Evolutionary conservation across 1,284 basidiomycete genomes (phyloP), one percentile per base, ranked within the genome.

Genomic region (Mycosarcoma mackinlayi): DNA sequence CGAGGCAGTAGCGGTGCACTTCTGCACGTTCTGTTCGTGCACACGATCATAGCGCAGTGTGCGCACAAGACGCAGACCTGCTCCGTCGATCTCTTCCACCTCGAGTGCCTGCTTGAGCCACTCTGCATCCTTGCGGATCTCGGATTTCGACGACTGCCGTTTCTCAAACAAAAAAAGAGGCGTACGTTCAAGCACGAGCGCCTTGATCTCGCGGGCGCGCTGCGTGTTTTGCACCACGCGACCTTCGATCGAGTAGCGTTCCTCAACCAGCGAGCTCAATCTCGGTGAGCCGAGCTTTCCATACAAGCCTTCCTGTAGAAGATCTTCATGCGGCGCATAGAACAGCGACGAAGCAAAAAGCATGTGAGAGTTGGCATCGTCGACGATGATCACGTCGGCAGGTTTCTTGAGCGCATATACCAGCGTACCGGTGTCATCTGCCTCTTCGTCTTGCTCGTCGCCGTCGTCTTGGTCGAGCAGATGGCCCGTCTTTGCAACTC

Each of bases 151-250:
- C 34, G 75, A 63, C 77, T 92, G 89, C 0, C 88, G 89, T 59
- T 93, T 90, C 76, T 96, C 94, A 52, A 96, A 91, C 8, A 98
- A 85, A 85, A 98, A 98, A 30, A 98, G 85, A 0, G 93, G 92
- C 13, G 96, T 85, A 24, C 95, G 87, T 83, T 98, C 92, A n/a
- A 95, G 84, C 1, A 95, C 88, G n/a, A 78, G 71, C 14, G 63
- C 70, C 35, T 75, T 72, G 48, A 82, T 73, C 40, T 75, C 75
- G 34, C 50, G 49, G 8, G 79, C 64, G 13, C 69, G 58, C 21
- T 68, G 65, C 34, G 76, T 77, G 14, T 83, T 76, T 10, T 69
- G 41, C 14, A 78, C 63, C 0, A 84, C 78, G 2, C 80, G 83
- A 10, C 83, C 78, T 3, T 86, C 85, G 0, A 88, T 86, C 49